Base-by-base conservation (phyloP, 371 early-diverging fungal species). In the Lichtheimia corymbifera region DNA sequence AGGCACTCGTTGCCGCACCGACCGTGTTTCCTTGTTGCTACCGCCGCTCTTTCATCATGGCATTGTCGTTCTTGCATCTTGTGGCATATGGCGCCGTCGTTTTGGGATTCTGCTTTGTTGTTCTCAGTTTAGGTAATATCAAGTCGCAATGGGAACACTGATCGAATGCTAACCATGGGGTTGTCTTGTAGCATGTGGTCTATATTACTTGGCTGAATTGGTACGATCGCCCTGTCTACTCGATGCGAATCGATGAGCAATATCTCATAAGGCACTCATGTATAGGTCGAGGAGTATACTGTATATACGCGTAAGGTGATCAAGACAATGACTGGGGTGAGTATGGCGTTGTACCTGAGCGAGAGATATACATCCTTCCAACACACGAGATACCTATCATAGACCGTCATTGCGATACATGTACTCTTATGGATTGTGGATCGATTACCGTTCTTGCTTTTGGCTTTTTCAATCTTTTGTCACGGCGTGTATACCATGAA, bases 171-270 rank as follows among this genome's bases (percentile, higher is more conserved):
- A 24, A 25, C 11, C 20, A 1, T 49, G 47, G 47, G 17, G 6
- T 14, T 56, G 24, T 27, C 52, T 12, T 12, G 30, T 66, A 93
- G 94, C 93, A 20, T 91, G 91, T 70, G 93, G 93, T 1, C 82
- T 95, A 50, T 95, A 95, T 63, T 90, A 90, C 59, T 77, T 92
- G 25, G 89, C 91, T 59, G 91, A 88, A 67, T 60, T 89, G 63
- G 87, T 88, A 67, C 22, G 44, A 3, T 18, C 3, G 17, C 40
- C 9, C 35, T 11, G 4, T 9, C 2, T 4, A 28, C 28, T 50
- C 28, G 24, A 55, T 9, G 45, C 12, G n/a, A 53, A 41, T 25
- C 45, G 61, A 54, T 40, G 35, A 18, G 28, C 40, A 12, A 13
- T 5, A 40, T 18, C 13, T 47, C 11, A 18, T 45, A 18, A 41